Evolutionary conservation across 352 stramenopile genomes (phyloP), one percentile per base, ranked within the genome.

Genomic region (Paralagenidium karlingii): DNA sequence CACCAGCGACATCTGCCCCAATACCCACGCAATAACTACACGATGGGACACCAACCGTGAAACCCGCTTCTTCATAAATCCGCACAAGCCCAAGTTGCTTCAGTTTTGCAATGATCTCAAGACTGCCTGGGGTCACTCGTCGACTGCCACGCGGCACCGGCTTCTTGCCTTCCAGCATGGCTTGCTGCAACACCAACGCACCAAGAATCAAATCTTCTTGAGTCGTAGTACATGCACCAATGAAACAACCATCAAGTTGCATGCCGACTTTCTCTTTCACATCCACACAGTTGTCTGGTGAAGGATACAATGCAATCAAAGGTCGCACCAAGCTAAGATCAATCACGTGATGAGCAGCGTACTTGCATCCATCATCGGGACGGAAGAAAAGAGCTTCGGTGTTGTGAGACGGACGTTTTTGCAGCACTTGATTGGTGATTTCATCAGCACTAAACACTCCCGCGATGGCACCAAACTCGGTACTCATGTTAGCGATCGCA

Each of bases 1-100:
- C 71, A 0, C 54, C 70, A 9, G 75, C 75, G 0, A 88, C 75
- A 40, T 88, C 75, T 10, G 75, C 75, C 21, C 67, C 75, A 45
- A 88, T 88, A 12, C 75, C 75, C 6, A 88, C 68, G 43, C 75
- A 88, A 62, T 82, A 88, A 38, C 68, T 84, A 64, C 75, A 88
- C 34, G 64, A 66, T 1, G 75, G 75, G n/a, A 79, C 59, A 15
- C 71, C 75, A 12, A 88, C 71, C 0, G 64, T 78, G 49, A 88
- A 88, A 9, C 75, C 75, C 3, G 75, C 75, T 43, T 82, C 63
- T 39, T 86, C 71, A 46, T 84, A 88, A 13, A 88, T 63, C n/a
- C 58, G 58, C 8, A 85, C 47, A 1, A 88, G 48, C 0, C 75
- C 75, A 8, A 84, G 61, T 31, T 79, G 40, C 30, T 80, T 71